Evolutionary conservation across 257 asterid species (phyloP).

Genomic region (Marsdenia floribunda): DNA sequence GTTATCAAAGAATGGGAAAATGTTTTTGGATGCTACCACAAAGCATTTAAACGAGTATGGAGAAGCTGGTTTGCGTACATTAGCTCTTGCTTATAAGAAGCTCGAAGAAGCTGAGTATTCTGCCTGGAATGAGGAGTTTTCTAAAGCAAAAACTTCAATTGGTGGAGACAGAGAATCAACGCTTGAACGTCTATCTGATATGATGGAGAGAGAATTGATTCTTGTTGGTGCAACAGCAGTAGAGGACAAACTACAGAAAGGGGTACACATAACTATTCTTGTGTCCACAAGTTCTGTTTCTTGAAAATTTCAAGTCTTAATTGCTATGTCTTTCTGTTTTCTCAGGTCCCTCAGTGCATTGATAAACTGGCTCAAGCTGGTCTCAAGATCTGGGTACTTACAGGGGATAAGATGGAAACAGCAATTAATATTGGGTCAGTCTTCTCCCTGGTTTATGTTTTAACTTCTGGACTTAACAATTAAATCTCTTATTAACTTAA

Average conservation of each 20-base stretch:
- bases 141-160: slow-evolving; percentile 71
- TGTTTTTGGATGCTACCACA: slow-evolving; percentile 65
- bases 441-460: slow-evolving; percentile 18
- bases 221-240: slow-evolving; percentile 99
- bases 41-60: slow-evolving; percentile 89
- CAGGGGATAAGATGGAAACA: slow-evolving; percentile 99
- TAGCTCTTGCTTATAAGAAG: slow-evolving; percentile 87
- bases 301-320: slow-evolving; percentile 6
- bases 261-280: slow-evolving; percentile 40
- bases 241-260: slow-evolving; percentile 97
- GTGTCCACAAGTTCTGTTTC: slow-evolving; percentile 1
- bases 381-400: slow-evolving; percentile 94
- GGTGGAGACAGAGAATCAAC: slow-evolving; percentile 72
- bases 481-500: slow-evolving; percentile 1
- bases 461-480: background rate
- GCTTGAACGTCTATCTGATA: slow-evolving; percentile 80
- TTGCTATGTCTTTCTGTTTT: slow-evolving; percentile 16
- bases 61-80: slow-evolving; percentile 91
- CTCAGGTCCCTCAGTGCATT: slow-evolving; percentile 95
- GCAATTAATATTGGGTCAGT: slow-evolving; percentile 98
- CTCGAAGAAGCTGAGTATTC: slow-evolving; percentile 68
- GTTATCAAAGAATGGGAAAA: slow-evolving; percentile 62
- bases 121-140: slow-evolving; percentile 88
- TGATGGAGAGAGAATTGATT: slow-evolving; percentile 83
- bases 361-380: slow-evolving; percentile 99